These are phyloP conservation scores for Pezicula radicicola DNA, from an alignment of 2,329 filamentous ascomycete genomes.

Conservation along the genomic window DNA sequence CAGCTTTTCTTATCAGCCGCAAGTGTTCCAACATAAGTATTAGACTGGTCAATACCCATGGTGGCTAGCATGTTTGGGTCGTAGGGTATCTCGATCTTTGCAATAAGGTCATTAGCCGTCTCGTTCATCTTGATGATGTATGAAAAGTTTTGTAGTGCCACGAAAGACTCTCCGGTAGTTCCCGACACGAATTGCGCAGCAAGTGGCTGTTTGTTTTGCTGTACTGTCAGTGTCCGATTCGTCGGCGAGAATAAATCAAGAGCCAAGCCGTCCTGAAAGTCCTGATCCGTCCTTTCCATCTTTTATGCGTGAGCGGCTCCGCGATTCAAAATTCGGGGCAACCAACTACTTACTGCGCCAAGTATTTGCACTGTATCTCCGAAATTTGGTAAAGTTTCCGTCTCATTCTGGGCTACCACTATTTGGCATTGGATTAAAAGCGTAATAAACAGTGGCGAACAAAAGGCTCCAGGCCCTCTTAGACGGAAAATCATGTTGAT, in stretches of 20 bases:
- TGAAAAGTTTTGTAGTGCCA: constrained; percentile 27
- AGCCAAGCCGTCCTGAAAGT: constrained; percentile 30
- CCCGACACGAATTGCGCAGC: constrained; percentile 27
- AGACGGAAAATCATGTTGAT: too few relatives aligned
- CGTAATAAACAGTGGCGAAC: neutral
- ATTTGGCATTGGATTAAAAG: too few relatives aligned
- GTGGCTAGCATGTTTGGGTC: constrained; percentile 14
- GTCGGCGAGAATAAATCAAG: constrained; percentile 31
- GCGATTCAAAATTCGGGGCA: neutral
- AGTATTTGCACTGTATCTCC: constrained; percentile 13
- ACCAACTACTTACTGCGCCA: constrained; percentile 11
- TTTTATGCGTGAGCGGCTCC: neutral
- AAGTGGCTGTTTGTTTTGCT: constrained; percentile 27
- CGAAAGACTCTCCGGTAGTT: constrained; percentile 25
- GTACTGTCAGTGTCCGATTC: constrained; percentile 27
- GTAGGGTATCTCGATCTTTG: constrained; percentile 31
- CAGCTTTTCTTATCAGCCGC: constrained; percentile 28
- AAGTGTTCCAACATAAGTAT: constrained; percentile 16
- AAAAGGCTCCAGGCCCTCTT: too few relatives aligned
- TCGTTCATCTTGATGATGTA: constrained; percentile 30
- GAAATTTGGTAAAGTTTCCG: constrained; percentile 9
- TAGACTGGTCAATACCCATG: constrained; percentile 13
- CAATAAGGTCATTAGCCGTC: constrained; percentile 29
- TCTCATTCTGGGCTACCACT: constrained; percentile 11
- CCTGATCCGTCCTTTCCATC: constrained; percentile 26